phyloP scores from a whole-genome alignment of 305 asterid genomes.

The Fraxinus sp. region DNA sequence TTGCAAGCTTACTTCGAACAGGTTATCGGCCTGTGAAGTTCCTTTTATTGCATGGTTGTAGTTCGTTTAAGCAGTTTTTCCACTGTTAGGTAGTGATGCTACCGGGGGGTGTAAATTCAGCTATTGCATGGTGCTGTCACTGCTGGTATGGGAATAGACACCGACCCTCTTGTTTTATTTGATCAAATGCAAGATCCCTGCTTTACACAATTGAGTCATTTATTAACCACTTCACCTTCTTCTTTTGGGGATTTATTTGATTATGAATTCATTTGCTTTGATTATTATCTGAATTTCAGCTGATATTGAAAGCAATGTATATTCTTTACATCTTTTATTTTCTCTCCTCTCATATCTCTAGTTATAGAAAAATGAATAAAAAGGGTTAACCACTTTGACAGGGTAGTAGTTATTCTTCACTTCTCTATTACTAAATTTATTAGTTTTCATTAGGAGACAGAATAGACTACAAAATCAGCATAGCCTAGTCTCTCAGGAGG shows the following conservation, averaged over 20 bases:
- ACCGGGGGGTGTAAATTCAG: neutral
- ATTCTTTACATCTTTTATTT: constrained; percentile 2
- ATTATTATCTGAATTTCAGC: neutral
- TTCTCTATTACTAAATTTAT: neutral
- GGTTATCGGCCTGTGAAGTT: neutral
- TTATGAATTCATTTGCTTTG: neutral
- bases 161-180: neutral
- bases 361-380: neutral
- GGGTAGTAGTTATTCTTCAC: constrained; percentile 5
- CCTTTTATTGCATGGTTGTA: neutral
- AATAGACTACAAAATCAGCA: neutral
- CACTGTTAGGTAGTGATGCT: neutral
- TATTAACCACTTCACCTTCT: neutral
- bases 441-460: neutral
- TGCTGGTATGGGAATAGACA: neutral
- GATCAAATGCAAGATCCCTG: neutral
- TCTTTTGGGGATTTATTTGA: neutral
- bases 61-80: neutral
- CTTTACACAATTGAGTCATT: neutral
- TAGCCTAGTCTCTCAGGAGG: neutral
- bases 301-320: neutral
- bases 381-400: neutral
- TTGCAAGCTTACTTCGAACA: neutral
- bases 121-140: neutral
- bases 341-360: constrained; percentile 8